These are phyloP conservation scores for Marasmius fiardii DNA, from an alignment of 1,284 basidiomycete species.

Conservation along the genomic window DNA sequence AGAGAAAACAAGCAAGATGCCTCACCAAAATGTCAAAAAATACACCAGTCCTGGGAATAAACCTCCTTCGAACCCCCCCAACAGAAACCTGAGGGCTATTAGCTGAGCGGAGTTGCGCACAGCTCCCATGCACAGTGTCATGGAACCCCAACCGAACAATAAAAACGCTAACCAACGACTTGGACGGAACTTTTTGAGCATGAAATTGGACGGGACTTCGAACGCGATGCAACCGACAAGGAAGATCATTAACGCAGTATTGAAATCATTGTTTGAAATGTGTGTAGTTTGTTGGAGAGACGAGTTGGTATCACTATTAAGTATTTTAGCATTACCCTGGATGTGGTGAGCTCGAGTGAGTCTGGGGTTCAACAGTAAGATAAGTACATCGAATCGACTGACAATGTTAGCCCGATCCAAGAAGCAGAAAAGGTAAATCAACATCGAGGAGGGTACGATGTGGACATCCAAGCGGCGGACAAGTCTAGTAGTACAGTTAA, in stretches of 20 bases:
- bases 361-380: too few species aligned
- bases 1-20: too few species aligned
- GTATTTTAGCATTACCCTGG: constrained; percentile 31
- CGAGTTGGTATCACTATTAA: constrained; percentile 29
- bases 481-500: not conserved
- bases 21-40: constrained; percentile 32
- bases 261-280: constrained; percentile 30
- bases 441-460: constrained; percentile 25
- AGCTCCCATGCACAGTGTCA: constrained; percentile 32
- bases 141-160: constrained; percentile 38
- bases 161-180: constrained; percentile 35
- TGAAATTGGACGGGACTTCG: constrained; percentile 35
- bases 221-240: constrained; percentile 33
- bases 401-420: constrained; percentile 34
- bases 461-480: constrained; percentile 19
- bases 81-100: constrained; percentile 23
- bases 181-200: constrained; percentile 41
- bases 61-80: constrained; percentile 28
- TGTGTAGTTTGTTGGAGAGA: constrained; percentile 29
- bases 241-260: constrained; percentile 36
- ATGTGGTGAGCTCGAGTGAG: too few species aligned
- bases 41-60: constrained; percentile 28
- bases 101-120: constrained; percentile 31
- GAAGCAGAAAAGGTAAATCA: constrained; percentile 35
- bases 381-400: too few species aligned